A percentile compares a stretch with the other conserved stretches of the same genome.
Conservation (phyloP, 1,139 yeast species). For the Petasospora fabianii region DNA sequence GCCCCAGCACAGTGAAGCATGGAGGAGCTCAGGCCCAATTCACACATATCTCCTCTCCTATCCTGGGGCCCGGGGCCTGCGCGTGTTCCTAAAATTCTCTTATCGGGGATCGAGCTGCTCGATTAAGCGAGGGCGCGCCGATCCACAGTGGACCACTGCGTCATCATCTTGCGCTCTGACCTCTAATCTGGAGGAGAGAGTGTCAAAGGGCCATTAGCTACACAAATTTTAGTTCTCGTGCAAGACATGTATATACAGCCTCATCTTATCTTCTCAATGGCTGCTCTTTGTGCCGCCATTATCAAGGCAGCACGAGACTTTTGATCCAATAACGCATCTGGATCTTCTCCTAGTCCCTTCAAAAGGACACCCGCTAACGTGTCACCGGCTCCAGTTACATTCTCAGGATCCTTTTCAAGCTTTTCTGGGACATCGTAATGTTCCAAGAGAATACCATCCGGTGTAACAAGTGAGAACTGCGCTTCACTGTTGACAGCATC, state of each 20-base stretch:
- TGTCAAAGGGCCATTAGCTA: too few relatives aligned
- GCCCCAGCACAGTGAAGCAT: too few relatives aligned
- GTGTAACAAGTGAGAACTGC: constrained; percentile 16
- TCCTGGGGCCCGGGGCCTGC: neutral
- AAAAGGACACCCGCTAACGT: constrained; percentile 50
- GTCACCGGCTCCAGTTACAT: constrained; percentile 76
- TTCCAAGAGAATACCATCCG: constrained; percentile 53
- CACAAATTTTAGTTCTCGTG: too few relatives aligned
- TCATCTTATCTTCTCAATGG: constrained; percentile 11
- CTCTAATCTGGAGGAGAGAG: too few relatives aligned
- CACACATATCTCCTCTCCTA: neutral
- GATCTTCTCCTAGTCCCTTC: constrained; percentile 7
- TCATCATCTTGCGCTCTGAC: neutral
- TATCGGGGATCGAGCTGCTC: constrained; percentile 8
- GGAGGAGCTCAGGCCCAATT: too few relatives aligned
- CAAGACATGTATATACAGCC: too few relatives aligned
- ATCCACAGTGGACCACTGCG: neutral
- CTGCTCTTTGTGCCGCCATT: constrained; percentile 10
- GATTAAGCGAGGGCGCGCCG: constrained; percentile 6
- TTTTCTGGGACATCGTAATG: constrained; percentile 54
- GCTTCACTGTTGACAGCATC: too few relatives aligned
- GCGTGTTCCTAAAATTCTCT: neutral
- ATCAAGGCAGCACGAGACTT: constrained; percentile 5
- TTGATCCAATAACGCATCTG: constrained; percentile 1
- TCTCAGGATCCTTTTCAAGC: constrained; percentile 33